Evolutionary conservation across 805 yeast genomes (phyloP), one percentile per base, ranked within the genome.

Genomic region (Myxozyma mucilagina): DNA sequence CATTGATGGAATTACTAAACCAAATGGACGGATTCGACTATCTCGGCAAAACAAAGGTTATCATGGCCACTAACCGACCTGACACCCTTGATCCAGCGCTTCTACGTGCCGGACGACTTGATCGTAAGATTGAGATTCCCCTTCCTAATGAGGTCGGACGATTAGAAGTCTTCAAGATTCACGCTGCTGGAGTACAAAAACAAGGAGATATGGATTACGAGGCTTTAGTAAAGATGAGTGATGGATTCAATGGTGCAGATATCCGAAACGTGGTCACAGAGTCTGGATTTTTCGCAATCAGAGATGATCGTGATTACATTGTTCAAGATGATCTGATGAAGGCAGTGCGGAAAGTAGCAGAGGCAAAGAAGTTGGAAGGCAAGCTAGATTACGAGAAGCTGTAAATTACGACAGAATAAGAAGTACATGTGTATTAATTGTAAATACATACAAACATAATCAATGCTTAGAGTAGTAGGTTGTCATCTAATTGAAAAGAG

Each of bases 31-130:
- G 99, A 62, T 93, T 93, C 75, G 98, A 93, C 74, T 88, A 90
- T 60, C 81, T 93, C 71, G 99, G 99, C 32, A 96, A 91, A 76
- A 93, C 99, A 1, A 93, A 93, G 78, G 91, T 93, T 56, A 93
- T 93, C 71, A 93, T 93, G 99, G 99, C 99, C 38, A 93, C 99
- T n/a, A 93, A 93, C 76, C 85, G 99, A 78, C 99, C 99, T 10
- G 99, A 93, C 73, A 94, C 98, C 11, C 81, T 93, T 67, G 99
- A 93, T 76, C 99, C 99, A 13, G 99, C 99, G 3, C 81, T 93
- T 69, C 82, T 93, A 70, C 89, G 99, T 80, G 97, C 99, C 1
- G 99, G 99, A 68, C 86, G 99, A 79, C 84, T 93, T 73, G 99
- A 93, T 77, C 84, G 98, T 73, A 93, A 93, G 76, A 90, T 93